phyloP scores from a whole-genome alignment of 306 rosid species.

The Hippophae gyantsensis region DNA sequence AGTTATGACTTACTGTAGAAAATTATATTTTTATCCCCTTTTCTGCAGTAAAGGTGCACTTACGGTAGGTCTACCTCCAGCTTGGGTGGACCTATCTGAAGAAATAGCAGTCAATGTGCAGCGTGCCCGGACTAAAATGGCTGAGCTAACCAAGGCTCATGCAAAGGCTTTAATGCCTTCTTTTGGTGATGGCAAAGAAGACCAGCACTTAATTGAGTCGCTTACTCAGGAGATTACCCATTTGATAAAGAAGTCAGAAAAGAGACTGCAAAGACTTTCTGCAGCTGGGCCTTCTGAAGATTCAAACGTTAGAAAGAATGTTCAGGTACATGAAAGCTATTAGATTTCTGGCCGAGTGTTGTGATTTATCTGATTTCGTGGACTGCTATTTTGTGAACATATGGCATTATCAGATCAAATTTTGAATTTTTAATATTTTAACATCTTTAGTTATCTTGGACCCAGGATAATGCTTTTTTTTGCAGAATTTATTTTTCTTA shows the following conservation, averaged over 20 bases:
- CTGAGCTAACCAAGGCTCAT: constrained; percentile 79
- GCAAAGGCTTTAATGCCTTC: constrained; percentile 93
- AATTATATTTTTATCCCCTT: not conserved
- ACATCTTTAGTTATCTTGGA: too few species aligned
- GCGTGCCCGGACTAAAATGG: constrained; percentile 74
- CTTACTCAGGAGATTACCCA: constrained; percentile 76
- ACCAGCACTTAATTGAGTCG: constrained; percentile 69
- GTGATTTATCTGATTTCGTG: not conserved
- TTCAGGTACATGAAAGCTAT: constrained; percentile 52
- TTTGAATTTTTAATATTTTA: too few species aligned
- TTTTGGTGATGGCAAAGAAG: constrained; percentile 90
- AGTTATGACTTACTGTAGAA: not conserved
- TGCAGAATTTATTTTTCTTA: not conserved
- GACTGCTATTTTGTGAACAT: not conserved
- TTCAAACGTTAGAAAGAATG: constrained; percentile 85
- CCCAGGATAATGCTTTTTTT: not conserved
- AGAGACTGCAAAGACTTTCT: constrained; percentile 61
- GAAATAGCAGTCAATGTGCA: constrained; percentile 84
- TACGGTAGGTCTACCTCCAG: constrained; percentile 88
- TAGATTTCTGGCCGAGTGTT: constrained; percentile 6
- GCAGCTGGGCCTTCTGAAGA: constrained; percentile 90
- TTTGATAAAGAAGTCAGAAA: constrained; percentile 78
- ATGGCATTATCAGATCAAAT: not conserved
- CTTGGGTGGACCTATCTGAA: constrained; percentile 97
- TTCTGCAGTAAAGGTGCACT: constrained; percentile 57